Evolutionary conservation across 2,329 filamentous ascomycete genomes (phyloP).

Genomic region (Exophiala calicioides): DNA sequence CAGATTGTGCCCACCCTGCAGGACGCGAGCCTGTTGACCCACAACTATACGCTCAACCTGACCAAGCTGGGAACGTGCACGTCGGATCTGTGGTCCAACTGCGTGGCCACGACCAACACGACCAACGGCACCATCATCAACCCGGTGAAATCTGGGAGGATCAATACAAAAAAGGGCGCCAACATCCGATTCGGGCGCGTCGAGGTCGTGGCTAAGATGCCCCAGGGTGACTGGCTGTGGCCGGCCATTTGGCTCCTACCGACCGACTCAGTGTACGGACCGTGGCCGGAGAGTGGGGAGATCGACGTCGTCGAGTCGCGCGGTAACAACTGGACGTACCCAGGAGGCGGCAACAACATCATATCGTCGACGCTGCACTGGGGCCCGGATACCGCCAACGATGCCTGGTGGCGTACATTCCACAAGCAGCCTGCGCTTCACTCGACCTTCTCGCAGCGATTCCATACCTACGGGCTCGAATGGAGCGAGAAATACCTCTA

Average conservation of each 20-base stretch:
- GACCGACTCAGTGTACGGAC: constrained; percentile 68
- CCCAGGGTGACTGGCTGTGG: constrained; percentile 83
- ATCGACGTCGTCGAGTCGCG: constrained; percentile 81
- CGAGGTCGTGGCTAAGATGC: constrained; percentile 75
- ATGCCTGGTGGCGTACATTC: constrained; percentile 83
- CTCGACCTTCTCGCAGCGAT: constrained; percentile 68
- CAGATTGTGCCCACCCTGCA: constrained; percentile 77
- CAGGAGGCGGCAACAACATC: constrained; percentile 78
- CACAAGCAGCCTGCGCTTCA: constrained; percentile 73
- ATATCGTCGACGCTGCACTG: constrained; percentile 78
- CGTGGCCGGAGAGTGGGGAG: constrained; percentile 78
- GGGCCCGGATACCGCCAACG: constrained; percentile 70
- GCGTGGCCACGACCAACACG: constrained; percentile 71
- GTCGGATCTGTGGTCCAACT: constrained; percentile 59
- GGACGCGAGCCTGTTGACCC: constrained; percentile 64
- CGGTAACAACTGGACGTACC: constrained; percentile 78
- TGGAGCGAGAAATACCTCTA: constrained; percentile 89
- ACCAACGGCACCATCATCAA: constrained; percentile 77
- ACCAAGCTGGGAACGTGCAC: constrained; percentile 67
- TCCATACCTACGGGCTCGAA: constrained; percentile 79
- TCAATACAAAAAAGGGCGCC: constrained; percentile 71
- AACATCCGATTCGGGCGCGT: constrained; percentile 78
- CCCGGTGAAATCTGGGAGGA: constrained; percentile 73
- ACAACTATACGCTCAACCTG: constrained; percentile 69
- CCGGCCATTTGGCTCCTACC: constrained; percentile 92